A percentile compares a stretch with the other conserved stretches of the same genome.
Evolutionary conservation across 2,329 filamentous ascomycete species (phyloP).

Genomic region (Venturia asperata): DNA sequence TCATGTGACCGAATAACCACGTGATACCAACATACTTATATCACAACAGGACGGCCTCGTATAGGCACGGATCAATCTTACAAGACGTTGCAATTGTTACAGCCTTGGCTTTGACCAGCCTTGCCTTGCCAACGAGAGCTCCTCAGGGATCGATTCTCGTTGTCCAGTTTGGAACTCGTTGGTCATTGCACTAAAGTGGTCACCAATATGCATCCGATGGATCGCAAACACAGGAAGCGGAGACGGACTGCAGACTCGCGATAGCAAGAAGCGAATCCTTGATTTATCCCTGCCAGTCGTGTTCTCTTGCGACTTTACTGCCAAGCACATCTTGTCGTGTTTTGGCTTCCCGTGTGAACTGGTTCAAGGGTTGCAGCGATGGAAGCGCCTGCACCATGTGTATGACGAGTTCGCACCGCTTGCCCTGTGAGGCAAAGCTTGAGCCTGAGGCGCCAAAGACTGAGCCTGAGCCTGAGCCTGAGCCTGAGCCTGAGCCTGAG

Average conservation of each 20-base stretch:
- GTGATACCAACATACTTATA: too few relatives aligned
- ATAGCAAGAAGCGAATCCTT: slow-evolving; percentile 2
- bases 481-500: too few relatives aligned
- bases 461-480: too few relatives aligned
- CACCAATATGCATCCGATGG: too few relatives aligned
- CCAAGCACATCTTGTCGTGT: background rate
- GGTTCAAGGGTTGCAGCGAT: background rate
- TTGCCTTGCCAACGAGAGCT: background rate
- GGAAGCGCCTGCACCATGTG: background rate
- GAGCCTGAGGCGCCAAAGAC: too few relatives aligned
- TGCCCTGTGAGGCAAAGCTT: background rate
- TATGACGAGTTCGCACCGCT: background rate
- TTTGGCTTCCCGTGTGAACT: background rate
- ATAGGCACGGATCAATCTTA: background rate
- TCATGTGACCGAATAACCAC: too few relatives aligned
- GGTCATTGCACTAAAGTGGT: too few relatives aligned
- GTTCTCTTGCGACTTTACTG: slow-evolving; percentile 1
- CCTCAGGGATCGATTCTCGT: background rate
- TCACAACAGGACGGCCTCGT: background rate
- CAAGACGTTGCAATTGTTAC: background rate
- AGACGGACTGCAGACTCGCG: background rate
- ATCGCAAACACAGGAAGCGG: too few relatives aligned
- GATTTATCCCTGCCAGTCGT: background rate
- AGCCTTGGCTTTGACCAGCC: background rate
- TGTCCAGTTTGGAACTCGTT: too few relatives aligned